These are phyloP conservation scores for Ogataea minuta DNA, from an alignment of 805 yeast species.

Conservation along the genomic window DNA sequence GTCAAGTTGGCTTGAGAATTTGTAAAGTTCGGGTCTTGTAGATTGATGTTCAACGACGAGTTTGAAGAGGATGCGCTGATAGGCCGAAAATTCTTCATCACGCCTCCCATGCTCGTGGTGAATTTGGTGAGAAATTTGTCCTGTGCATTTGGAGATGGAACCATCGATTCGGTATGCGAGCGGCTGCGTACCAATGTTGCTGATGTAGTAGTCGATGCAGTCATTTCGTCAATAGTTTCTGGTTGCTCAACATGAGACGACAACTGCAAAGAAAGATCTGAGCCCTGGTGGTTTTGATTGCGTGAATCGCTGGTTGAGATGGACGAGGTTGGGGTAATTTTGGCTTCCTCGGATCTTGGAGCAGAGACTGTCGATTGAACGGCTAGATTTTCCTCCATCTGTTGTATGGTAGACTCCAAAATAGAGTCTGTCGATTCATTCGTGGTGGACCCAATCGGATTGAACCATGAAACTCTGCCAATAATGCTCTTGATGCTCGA, in stretches of 20 bases:
- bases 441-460: conserved; percentile 9
- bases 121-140: conserved; percentile 31
- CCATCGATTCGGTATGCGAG: conserved; percentile 10
- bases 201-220: conserved; percentile 12
- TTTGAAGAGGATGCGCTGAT: conserved; percentile 33
- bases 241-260: conserved; percentile 4
- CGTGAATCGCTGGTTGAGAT: conserved; percentile 26
- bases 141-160: conserved; percentile 22
- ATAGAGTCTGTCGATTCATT: conserved; percentile 17
- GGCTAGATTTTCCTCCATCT: conserved; percentile 32
- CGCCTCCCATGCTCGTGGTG: conserved; percentile 34
- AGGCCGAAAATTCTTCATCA: conserved; percentile 35
- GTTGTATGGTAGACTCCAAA: conserved; percentile 27
- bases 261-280: conserved; percentile 13
- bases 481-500: conserved; percentile 33
- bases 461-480: conserved; percentile 34
- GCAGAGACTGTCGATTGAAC: conserved; percentile 14
- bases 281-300: conserved; percentile 11
- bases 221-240: conserved; percentile 9
- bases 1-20: conserved; percentile 5
- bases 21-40: conserved; percentile 8
- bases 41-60: conserved; percentile 28
- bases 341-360: conserved; percentile 16
- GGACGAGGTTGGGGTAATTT: conserved; percentile 32
- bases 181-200: conserved; percentile 9